Evolutionary conservation across 345 rosid genomes (phyloP).

Genomic region (Citropsis articulata): DNA sequence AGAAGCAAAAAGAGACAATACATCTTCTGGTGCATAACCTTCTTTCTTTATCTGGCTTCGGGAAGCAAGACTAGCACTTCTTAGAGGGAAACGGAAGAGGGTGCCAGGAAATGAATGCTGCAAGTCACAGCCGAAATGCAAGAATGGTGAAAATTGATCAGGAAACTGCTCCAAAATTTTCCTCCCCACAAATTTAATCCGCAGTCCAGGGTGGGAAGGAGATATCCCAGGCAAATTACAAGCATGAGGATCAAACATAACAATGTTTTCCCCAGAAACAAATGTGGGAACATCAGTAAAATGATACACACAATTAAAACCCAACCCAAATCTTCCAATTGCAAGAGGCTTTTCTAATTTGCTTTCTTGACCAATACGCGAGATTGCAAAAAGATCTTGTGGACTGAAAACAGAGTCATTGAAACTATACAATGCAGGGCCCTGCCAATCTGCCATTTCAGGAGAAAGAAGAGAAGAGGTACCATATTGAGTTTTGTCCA

Average conservation of each 20-base stretch:
- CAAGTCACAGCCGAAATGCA: slow-evolving; percentile 94
- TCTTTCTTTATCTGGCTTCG: slow-evolving; percentile 89
- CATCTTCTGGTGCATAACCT: slow-evolving; percentile 80
- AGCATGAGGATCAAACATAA: slow-evolving; percentile 99
- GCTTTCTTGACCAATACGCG: slow-evolving; percentile 98
- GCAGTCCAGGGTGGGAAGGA: slow-evolving; percentile 95
- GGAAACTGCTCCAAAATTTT: slow-evolving; percentile 93
- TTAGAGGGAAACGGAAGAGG: slow-evolving; percentile 92
- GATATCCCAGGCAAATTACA: slow-evolving; percentile 87
- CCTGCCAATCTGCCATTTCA: slow-evolving; percentile 99
- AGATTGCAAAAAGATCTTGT: slow-evolving; percentile 94
- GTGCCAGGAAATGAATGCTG: slow-evolving; percentile 82
- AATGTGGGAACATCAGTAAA: slow-evolving; percentile 89
- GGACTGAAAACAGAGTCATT: slow-evolving; percentile 91
- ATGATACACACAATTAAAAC: slow-evolving; percentile 97
- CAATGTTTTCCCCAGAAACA: slow-evolving; percentile 96
- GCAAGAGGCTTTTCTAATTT: slow-evolving; percentile 95
- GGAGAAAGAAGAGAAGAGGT: slow-evolving; percentile 97
- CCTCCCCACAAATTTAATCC: slow-evolving; percentile 84
- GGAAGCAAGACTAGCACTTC: slow-evolving; percentile 63
- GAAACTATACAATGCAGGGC: slow-evolving; percentile 94
- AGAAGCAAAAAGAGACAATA: slow-evolving; percentile 74
- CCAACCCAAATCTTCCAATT: slow-evolving; percentile 93
- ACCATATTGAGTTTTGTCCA: slow-evolving; percentile 94
- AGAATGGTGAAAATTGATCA: slow-evolving; percentile 89